A percentile compares a stretch with the other conserved stretches of the same genome.
Conservation (phyloP, 345 rosid species). For the Linum lewisii region DNA sequence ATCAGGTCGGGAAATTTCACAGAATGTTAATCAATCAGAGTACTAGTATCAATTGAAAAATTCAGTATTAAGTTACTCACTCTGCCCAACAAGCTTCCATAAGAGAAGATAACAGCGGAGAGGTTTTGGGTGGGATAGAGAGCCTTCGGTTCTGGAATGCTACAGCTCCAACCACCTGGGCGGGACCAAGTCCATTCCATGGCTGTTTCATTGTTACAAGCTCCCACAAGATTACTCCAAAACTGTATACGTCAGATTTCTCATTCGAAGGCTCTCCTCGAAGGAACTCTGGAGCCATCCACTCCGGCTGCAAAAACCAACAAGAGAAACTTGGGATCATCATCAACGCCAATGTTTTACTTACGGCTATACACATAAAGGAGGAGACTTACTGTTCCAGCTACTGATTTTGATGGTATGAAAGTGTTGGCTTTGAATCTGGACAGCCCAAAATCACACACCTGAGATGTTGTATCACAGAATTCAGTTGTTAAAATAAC, state of each 20-base stretch:
- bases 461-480: constrained; percentile 34
- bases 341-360: not conserved
- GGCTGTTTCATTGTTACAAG: constrained; percentile 85
- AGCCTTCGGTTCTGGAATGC: constrained; percentile 97
- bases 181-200: constrained; percentile 87
- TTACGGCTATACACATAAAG: constrained; percentile 2
- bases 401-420: constrained; percentile 87
- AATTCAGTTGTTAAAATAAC: not conserved
- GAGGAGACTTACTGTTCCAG: constrained; percentile 75
- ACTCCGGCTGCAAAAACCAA: constrained; percentile 93
- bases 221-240: constrained; percentile 93
- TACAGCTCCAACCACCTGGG: constrained; percentile 99
- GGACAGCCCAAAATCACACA: constrained; percentile 91
- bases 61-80: constrained; percentile 32
- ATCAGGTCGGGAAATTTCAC: not conserved
- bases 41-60: not conserved
- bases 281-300: constrained; percentile 99
- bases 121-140: constrained; percentile 55
- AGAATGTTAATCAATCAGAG: too few species aligned
- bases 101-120: constrained; percentile 66
- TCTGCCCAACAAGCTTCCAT: constrained; percentile 98
- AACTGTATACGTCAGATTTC: constrained; percentile 91
- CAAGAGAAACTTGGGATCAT: not conserved
- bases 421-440: constrained; percentile 90
- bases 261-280: constrained; percentile 96